A percentile compares a stretch with the other conserved stretches of the same genome.
Conservation (phyloP, 176 grass and related monocot genomes). For the Phyllostachys edulis region DNA sequence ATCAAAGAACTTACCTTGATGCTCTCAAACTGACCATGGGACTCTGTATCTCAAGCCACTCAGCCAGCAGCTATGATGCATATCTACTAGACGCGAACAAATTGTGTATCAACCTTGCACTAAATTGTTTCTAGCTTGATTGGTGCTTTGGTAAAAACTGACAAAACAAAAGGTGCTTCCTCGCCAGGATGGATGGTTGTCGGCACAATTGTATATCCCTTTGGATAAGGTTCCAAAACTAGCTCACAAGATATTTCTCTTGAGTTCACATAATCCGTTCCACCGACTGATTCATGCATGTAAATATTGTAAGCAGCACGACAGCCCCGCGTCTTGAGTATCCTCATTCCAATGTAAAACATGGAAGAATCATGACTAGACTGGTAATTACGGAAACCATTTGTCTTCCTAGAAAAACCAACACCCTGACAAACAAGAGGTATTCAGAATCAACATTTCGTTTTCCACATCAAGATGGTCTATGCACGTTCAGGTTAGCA, state of each 20-base stretch:
- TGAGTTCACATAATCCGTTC: conserved; percentile 97
- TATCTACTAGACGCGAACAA: neutral
- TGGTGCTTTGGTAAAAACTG: conserved; percentile 97
- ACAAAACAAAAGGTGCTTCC: conserved; percentile 98
- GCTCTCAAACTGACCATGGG: no score
- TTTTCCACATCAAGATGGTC: neutral
- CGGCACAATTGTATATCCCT: conserved; percentile 99
- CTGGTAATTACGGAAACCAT: conserved; percentile 90
- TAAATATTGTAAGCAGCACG: conserved; percentile 99
- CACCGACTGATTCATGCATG: conserved; percentile 94
- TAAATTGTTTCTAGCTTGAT: conserved; percentile 91
- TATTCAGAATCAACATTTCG: conserved; percentile 5
- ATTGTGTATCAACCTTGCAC: conserved; percentile 30
- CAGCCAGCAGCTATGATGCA: no score
- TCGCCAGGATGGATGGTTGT: conserved; percentile 98
- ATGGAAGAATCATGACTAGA: conserved; percentile 94
- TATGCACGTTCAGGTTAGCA: conserved; percentile 18
- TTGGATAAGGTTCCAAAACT: conserved; percentile 93
- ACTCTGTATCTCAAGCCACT: no score
- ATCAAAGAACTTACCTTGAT: no score
- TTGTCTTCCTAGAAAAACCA: conserved; percentile 92
- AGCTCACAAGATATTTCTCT: conserved; percentile 98
- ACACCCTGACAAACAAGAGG: conserved; percentile 72
- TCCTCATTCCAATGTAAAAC: conserved; percentile 98
- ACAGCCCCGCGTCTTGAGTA: conserved; percentile 90